Evolutionary conservation across 2,329 filamentous ascomycete species (phyloP), one percentile per base, ranked within the genome.

Genomic region (Fonsecaea monophora): DNA sequence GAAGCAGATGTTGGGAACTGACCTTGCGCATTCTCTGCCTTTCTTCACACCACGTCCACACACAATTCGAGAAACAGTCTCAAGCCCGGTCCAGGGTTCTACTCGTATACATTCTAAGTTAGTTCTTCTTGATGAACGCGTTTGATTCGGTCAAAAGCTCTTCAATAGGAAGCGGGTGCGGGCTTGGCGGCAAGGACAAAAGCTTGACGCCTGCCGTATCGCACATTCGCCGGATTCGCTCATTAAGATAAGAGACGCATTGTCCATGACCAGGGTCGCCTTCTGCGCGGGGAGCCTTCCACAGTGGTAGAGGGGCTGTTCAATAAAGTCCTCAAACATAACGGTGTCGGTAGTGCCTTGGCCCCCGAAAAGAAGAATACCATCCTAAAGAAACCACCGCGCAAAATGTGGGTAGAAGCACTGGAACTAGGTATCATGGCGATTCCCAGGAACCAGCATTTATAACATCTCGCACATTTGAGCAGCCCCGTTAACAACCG

Each of bases 101-200:
- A 7, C 66, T 37, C 21, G 68, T 59, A 71, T 15, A 58, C 37
- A 56, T 70, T 65, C 72, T 71, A 77, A n/a, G n/a, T n/a, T n/a
- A n/a, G 34, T 74, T 67, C 62, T 68, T 70, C 67, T 73, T 75
- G 45, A 79, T 77, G 64, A 73, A 77, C 40, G 66, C 68, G 64
- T 79, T 79, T 15, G 79, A 69, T 62, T 76, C 75, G n/a, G 73
- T 67, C 70, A 79, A 80, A 63, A 76, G 75, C 68, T 78, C 74
- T 66, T 79, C 73, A 67, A 79, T 78, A 30, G 73, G 76, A 67
- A 78, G 69, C 67, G 77, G 73, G 34, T 75, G 77, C 45, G 73
- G 78, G 67, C 78, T 79, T 35, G 72, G 76, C 40, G 76, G 73
- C 42, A 79, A 62, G 70, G 75, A 78, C 48, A 74, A 38, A 18